Percentiles rank a stretch among this genome's conserved stretches.
Evolutionary conservation across 768 basidiomycete species (phyloP).

Genomic region (Serendipita sp.): DNA sequence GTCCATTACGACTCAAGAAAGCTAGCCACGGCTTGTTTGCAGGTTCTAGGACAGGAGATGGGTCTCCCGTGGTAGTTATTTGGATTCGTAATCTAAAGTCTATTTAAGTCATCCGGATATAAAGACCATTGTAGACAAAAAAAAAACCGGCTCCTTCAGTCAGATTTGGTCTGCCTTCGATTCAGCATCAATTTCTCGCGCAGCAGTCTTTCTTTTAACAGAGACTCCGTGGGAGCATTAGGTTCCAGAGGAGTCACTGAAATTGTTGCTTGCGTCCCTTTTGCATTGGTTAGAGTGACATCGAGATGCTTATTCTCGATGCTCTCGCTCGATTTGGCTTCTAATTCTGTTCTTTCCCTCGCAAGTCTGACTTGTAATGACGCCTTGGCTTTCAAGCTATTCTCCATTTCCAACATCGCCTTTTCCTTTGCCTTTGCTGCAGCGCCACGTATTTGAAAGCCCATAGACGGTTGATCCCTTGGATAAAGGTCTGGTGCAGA

Average conservation of each 20-base stretch:
- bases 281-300: background rate
- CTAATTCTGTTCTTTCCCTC: background rate
- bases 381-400: background rate
- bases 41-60: slow-evolving; percentile 59
- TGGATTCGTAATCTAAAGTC: background rate
- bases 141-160: background rate
- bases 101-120: background rate
- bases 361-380: background rate
- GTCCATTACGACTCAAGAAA: slow-evolving; percentile 36
- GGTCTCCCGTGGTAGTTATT: slow-evolving; percentile 21
- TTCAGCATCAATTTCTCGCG: background rate
- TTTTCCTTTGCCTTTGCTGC: background rate
- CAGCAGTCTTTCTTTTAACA: background rate
- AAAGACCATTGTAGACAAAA: background rate
- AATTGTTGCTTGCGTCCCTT: background rate
- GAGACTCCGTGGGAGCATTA: background rate
- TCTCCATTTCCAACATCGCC: background rate
- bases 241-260: background rate
- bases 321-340: no score
- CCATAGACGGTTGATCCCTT: background rate
- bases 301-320: no score
- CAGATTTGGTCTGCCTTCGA: background rate
- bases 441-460: background rate
- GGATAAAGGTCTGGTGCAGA: background rate
- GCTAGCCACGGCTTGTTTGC: slow-evolving; percentile 51